A percentile compares a stretch with the other conserved stretches of the same genome.
These are phyloP conservation scores for Eremothecium gossypii DNA, from an alignment of 1,139 yeast species.

Conservation along the genomic window DNA sequence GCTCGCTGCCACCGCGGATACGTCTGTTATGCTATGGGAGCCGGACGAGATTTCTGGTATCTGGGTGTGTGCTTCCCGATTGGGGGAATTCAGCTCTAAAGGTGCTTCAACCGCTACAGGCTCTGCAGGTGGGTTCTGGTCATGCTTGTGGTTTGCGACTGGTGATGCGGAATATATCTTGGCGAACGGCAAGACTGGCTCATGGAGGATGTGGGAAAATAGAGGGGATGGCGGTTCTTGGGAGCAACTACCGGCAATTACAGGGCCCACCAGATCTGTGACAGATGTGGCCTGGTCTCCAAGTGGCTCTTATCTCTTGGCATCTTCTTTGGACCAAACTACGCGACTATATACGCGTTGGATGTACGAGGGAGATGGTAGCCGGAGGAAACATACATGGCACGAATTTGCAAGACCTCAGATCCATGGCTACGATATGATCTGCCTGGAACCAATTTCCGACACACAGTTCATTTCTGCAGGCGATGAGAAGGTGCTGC, in stretches of 20 bases:
- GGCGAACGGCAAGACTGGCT: slow-evolving; percentile 86
- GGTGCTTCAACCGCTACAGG: slow-evolving; percentile 99
- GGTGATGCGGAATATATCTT: slow-evolving; percentile 43
- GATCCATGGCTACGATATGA: slow-evolving; percentile 97
- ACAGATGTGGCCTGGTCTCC: slow-evolving; percentile 78
- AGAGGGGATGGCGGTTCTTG: slow-evolving; percentile 35
- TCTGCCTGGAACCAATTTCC: slow-evolving; percentile 59
- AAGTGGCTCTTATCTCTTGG: slow-evolving; percentile 56
- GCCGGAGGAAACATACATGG: slow-evolving; percentile 42
- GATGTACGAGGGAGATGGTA: slow-evolving; percentile 31
- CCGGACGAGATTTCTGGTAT: slow-evolving; percentile 82
- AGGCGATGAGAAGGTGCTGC: slow-evolving; percentile 88
- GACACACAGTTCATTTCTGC: slow-evolving; percentile 73
- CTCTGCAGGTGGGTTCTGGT: slow-evolving; percentile 96
- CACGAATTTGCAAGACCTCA: slow-evolving; percentile 95
- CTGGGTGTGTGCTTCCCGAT: slow-evolving; percentile 73
- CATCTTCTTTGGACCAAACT: slow-evolving; percentile 86
- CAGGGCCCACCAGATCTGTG: slow-evolving; percentile 68
- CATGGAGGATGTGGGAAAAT: slow-evolving; percentile 72
- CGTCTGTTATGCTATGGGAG: slow-evolving; percentile 93
- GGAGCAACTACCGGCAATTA: slow-evolving; percentile 51
- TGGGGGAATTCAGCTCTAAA: slow-evolving; percentile 88
- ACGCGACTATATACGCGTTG: slow-evolving; percentile 73
- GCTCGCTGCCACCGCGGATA: slow-evolving; percentile 85
- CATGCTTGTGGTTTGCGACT: slow-evolving; percentile 65